Evolutionary conservation across 2,329 filamentous ascomycete species (phyloP).

Genomic region (Thelonectria olida): DNA sequence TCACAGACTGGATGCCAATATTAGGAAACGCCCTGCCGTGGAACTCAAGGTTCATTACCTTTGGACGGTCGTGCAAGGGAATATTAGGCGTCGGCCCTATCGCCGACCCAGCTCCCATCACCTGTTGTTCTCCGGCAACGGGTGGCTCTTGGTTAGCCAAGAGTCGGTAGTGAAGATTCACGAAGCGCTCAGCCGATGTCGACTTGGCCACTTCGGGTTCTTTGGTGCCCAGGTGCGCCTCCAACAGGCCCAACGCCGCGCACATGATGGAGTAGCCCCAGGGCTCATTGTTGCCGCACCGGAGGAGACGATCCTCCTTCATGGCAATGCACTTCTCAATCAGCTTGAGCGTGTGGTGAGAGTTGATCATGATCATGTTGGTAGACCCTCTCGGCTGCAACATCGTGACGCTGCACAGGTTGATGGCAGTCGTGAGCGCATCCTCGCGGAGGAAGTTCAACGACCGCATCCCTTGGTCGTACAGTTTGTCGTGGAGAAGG

Average conservation of each 20-base stretch:
- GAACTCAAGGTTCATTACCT: conserved; percentile 48
- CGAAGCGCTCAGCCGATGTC: conserved; percentile 66
- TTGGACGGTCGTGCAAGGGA: conserved; percentile 49
- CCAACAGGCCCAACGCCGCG: conserved; percentile 65
- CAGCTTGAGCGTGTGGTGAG: conserved; percentile 67
- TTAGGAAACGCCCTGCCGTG: conserved; percentile 42
- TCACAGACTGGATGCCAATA: conserved; percentile 49
- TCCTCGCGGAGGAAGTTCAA: conserved; percentile 70
- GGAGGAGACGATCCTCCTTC: conserved; percentile 68
- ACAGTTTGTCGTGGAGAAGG: conserved; percentile 68
- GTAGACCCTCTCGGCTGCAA: conserved; percentile 67
- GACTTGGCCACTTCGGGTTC: conserved; percentile 66
- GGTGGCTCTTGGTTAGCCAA: conserved; percentile 63
- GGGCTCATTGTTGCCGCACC: conserved; percentile 71
- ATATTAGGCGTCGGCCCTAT: conserved; percentile 43
- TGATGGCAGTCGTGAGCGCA: conserved; percentile 67
- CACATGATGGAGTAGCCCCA: conserved; percentile 73
- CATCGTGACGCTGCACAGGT: conserved; percentile 69
- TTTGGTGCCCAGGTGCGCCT: conserved; percentile 67
- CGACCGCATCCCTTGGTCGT: conserved; percentile 65
- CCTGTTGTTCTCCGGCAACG: conserved; percentile 43
- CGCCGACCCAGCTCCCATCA: conserved; percentile 36
- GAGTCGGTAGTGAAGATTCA: conserved; percentile 66
- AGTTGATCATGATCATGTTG: conserved; percentile 71
- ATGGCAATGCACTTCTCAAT: conserved; percentile 68